Evolutionary conservation across 768 basidiomycete genomes (phyloP), one percentile per base, ranked within the genome.

Genomic region (Agaricus subrufescens): DNA sequence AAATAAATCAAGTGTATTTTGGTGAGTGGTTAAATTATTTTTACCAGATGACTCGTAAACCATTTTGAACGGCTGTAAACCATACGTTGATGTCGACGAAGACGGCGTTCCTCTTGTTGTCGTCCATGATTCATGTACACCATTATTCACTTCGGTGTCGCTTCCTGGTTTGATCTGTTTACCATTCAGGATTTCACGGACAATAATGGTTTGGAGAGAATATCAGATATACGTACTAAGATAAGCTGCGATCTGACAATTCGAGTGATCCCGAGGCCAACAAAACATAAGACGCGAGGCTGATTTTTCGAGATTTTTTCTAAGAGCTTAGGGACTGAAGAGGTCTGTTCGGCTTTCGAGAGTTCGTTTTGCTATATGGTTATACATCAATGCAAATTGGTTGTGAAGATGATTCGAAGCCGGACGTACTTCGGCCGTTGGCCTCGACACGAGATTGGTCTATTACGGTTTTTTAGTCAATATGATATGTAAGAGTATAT

Each of bases 371-470:
- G 75, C 86, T 83, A 39, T 12, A 6, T 8, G 27, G 2, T 6
- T 19, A 19, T 19, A 19, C 19, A 19, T 19, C 19, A 19, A 19
- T 19, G 19, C 19, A 19, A 19, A 19, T 19, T 19, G 19, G 19
- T 19, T 19, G 19, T 19, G 19, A 19, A 19, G 19, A 19, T 19
- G 19, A 19, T 19, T 19, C 19, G 19, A 19, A 19, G 19, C 19
- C 47, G 19, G 1, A 58, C 71, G 3, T 50, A 84, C 87, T 69
- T 89, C 80, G 1, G 78, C 67, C 0, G 89, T 88, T 0, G 89
- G 83, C 23, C 89, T 75, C 7, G 80, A 78, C 6, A 91, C 85
- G 0, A 94, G 71, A 63, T 94, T 88, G 0, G 89, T 92, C 91
- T 92, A 54, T 39, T 10, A 14, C 14, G 10, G 10, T n/a, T 15